Conservation (phyloP, 345 rosid genomes). For the Lepidium sativum region DNA sequence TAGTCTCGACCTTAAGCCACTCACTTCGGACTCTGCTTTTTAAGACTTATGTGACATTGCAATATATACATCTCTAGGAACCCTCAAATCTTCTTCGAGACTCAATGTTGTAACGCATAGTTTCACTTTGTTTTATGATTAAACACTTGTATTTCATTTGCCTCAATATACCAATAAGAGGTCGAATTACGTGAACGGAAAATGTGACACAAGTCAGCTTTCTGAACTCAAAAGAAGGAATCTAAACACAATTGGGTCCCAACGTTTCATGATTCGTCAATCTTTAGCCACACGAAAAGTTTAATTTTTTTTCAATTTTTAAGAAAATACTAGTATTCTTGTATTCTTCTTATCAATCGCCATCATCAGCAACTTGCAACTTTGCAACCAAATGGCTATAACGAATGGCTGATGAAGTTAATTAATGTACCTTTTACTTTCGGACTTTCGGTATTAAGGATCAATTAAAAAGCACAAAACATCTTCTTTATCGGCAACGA, state of each 20-base stretch:
- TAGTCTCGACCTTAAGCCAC: background rate
- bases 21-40: background rate
- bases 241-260: background rate
- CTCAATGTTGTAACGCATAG: background rate
- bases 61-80: background rate
- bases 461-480: no score
- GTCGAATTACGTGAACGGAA: conserved; percentile 8
- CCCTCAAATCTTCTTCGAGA: background rate
- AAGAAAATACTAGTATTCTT: background rate
- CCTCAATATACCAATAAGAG: background rate
- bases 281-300: conserved; percentile 5
- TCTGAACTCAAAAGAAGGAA: background rate
- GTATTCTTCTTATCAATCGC: background rate
- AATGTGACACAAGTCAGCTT: background rate
- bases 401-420: no score
- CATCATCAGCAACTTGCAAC: no score
- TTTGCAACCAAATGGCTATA: no score
- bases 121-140: background rate
- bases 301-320: background rate
- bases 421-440: no score
- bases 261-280: background rate
- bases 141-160: background rate
- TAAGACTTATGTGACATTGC: background rate
- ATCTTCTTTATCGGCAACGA: no score
- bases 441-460: no score